These are phyloP conservation scores for Cladosporium velox DNA, from an alignment of 2,329 filamentous ascomycete species.

Conservation along the genomic window DNA sequence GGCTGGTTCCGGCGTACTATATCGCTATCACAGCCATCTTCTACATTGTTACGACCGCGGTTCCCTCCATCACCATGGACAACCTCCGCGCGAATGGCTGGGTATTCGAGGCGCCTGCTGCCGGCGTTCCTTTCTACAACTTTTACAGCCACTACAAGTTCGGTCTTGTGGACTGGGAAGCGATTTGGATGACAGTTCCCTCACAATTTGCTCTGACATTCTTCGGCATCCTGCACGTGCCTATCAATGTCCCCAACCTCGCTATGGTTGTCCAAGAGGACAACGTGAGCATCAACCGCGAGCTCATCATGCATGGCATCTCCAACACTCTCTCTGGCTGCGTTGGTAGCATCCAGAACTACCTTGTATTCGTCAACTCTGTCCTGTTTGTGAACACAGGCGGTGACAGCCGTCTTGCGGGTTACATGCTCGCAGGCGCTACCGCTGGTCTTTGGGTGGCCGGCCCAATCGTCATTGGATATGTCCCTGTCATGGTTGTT, in stretches of 20 bases:
- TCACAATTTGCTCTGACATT: slow-evolving; percentile 97
- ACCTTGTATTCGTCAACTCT: slow-evolving; percentile 96
- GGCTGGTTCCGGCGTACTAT: slow-evolving; percentile 85
- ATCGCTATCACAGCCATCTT: slow-evolving; percentile 74
- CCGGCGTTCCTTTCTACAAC: slow-evolving; percentile 90
- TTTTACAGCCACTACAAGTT: slow-evolving; percentile 89
- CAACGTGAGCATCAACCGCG: slow-evolving; percentile 84
- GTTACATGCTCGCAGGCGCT: slow-evolving; percentile 76
- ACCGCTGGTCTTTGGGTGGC: slow-evolving; percentile 82
- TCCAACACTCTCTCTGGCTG: slow-evolving; percentile 90
- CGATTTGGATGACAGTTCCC: slow-evolving; percentile 79
- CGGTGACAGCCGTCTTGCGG: slow-evolving; percentile 81
- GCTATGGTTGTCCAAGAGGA: slow-evolving; percentile 90
- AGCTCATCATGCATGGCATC: slow-evolving; percentile 87
- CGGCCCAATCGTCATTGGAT: slow-evolving; percentile 86
- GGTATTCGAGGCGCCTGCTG: slow-evolving; percentile 86
- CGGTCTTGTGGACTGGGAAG: slow-evolving; percentile 70
- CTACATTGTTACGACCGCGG: slow-evolving; percentile 71
- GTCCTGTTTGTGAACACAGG: slow-evolving; percentile 95
- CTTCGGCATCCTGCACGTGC: slow-evolving; percentile 94
- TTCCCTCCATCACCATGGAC: slow-evolving; percentile 68
- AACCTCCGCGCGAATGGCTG: slow-evolving; percentile 74
- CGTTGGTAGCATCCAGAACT: slow-evolving; percentile 88
- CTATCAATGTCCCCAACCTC: slow-evolving; percentile 94
- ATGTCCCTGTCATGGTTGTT: slow-evolving; percentile 95